Evolutionary conservation across 1,284 basidiomycete species (phyloP), one percentile per base, ranked within the genome.

Genomic region (Acaromyces ingoldii): DNA sequence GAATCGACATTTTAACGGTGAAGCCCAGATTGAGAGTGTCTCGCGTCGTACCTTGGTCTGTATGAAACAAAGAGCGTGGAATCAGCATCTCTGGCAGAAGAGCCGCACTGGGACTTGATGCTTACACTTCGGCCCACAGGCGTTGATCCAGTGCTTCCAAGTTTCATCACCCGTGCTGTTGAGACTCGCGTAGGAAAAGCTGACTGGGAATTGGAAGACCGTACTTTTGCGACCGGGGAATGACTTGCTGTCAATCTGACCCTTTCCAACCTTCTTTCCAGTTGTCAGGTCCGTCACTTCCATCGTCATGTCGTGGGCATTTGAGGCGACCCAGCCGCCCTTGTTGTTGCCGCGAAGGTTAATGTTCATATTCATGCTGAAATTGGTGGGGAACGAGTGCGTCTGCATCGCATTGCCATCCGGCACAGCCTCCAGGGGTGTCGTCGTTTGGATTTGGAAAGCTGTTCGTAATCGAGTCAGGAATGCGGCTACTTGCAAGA

Each of bases 91-190:
- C 46, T 34, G 4, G 46, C 49, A 5, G 21, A 2, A 1, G 43
- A 17, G 47, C 38, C 46, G 39, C n/a, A 7, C 28, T 25, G 26
- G 36, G 21, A 21, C 9, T 28, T 4, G 22, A 1, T 6, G 55
- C 57, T 37, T 38, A 59, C 49, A 55, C n/a, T 51, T 49, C 15
- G 60, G 61, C 1, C 58, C 62, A 30, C 69, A 72, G 1, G 55
- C 67, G 31, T 50, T 21, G 39, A 67, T 57, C 15, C 61, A 70
- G 24, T 62, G 46, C 22, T 55, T 57, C 17, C 44, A 71, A 1
- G 68, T 71, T 30, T 50, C 31, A 44, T 71, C 68, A 22, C 68
- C 68, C 2, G 57, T 58, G 6, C 45, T 29, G 36, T 71, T 71
- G n/a, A 67, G 21, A 19, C 46, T 52, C 29, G 55, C 53, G 44